Evolutionary conservation across 2,329 filamentous ascomycete genomes (phyloP).

Genomic region (Saccharata proteae): DNA sequence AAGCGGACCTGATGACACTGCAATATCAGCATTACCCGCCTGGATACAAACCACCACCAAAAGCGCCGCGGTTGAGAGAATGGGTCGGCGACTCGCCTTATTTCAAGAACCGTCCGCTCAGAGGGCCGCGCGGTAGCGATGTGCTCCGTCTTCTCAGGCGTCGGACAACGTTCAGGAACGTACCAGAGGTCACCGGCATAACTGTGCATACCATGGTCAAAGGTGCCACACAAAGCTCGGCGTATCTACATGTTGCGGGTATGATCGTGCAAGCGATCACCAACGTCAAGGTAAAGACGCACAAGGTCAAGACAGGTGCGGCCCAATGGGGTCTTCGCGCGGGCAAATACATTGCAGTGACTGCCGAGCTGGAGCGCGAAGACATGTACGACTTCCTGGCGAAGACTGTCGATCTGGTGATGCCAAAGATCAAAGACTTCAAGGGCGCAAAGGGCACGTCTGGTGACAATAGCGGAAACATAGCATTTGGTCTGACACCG

Average conservation of each 20-base stretch:
- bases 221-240: slow-evolving; percentile 55
- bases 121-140: slow-evolving; percentile 71
- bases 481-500: slow-evolving; percentile 66
- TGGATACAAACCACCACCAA: slow-evolving; percentile 50
- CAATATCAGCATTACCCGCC: slow-evolving; percentile 79
- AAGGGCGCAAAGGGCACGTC: slow-evolving; percentile 62
- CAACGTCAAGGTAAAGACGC: slow-evolving; percentile 59
- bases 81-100: slow-evolving; percentile 93
- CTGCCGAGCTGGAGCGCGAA: slow-evolving; percentile 64
- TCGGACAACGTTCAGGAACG: slow-evolving; percentile 63
- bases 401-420: slow-evolving; percentile 78
- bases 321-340: slow-evolving; percentile 62
- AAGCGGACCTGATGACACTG: slow-evolving; percentile 77
- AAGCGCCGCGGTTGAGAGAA: slow-evolving; percentile 56
- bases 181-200: slow-evolving; percentile 70
- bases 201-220: slow-evolving; percentile 68
- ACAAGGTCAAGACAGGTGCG: slow-evolving; percentile 58
- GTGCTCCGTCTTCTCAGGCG: slow-evolving; percentile 56
- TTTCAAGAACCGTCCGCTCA: slow-evolving; percentile 77
- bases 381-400: slow-evolving; percentile 83
- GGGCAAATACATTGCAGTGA: slow-evolving; percentile 62
- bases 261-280: slow-evolving; percentile 79
- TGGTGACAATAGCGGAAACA: slow-evolving; percentile 80
- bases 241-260: slow-evolving; percentile 68
- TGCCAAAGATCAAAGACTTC: slow-evolving; percentile 96